phyloP scores from a whole-genome alignment of 768 basidiomycete species.

The Boletus bicolor region DNA sequence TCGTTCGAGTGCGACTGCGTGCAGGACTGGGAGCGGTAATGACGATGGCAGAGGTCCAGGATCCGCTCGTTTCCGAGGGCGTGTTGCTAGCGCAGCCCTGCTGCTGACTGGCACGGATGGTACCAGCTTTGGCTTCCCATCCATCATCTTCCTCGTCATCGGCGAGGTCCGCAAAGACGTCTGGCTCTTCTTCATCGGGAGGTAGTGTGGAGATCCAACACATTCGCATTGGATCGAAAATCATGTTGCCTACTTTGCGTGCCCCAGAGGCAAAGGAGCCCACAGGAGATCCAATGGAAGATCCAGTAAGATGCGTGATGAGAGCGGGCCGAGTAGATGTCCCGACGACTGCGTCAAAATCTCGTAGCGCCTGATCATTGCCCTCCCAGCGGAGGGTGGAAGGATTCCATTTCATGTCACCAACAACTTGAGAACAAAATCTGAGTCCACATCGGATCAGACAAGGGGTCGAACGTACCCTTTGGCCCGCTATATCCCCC shows the following conservation, averaged over 20 bases:
- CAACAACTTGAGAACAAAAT: conserved; percentile 60
- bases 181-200: conserved; percentile 90
- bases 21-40: conserved; percentile 56
- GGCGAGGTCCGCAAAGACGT: conserved; percentile 90
- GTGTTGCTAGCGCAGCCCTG: conserved; percentile 32
- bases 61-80: conserved; percentile 26
- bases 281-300: conserved; percentile 78
- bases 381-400: conserved; percentile 91
- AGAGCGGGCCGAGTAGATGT: conserved; percentile 90
- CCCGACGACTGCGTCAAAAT: conserved; percentile 79
- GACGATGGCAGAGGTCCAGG: conserved; percentile 25
- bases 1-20: conserved; percentile 58
- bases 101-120: conserved; percentile 65
- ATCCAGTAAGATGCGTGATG: conserved; percentile 90
- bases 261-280: conserved; percentile 74
- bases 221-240: conserved; percentile 93
- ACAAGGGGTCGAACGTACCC: conserved; percentile 45
- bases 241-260: conserved; percentile 95
- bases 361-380: conserved; percentile 86
- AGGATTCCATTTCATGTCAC: conserved; percentile 98
- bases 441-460: conserved; percentile 13
- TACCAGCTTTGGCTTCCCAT: conserved; percentile 74
- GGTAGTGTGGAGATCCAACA: conserved; percentile 88
- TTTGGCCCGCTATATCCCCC: conserved; percentile 66
- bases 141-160: conserved; percentile 81